phyloP scores from a whole-genome alignment of 2,329 filamentous ascomycete species.

The Fusarium decemcellulare region DNA sequence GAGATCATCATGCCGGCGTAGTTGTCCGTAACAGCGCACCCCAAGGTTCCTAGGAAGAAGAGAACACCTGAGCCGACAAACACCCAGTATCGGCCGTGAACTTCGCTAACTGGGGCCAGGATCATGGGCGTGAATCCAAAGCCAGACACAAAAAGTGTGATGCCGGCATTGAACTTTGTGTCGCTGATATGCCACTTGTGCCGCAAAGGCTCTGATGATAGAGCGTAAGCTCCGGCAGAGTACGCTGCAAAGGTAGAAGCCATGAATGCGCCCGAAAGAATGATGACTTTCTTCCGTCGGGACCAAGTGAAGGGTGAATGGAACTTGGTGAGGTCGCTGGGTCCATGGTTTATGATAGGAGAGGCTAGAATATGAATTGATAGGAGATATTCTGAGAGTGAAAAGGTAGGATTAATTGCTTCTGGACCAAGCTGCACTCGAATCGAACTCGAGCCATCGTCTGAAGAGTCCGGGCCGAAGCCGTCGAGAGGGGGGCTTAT shows the following conservation, averaged over 20 bases:
- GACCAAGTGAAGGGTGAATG: conserved; percentile 32
- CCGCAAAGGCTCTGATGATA: conserved; percentile 68
- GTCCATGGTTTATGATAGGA: not conserved
- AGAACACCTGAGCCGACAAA: conserved; percentile 49
- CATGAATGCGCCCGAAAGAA: conserved; percentile 44
- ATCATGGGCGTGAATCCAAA: conserved; percentile 79
- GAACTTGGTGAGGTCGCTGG: not conserved
- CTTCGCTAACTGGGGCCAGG: conserved; percentile 77
- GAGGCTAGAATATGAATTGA: not conserved
- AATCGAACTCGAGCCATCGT: not conserved
- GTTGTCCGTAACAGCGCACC: conserved; percentile 70
- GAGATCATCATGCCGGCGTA: conserved; percentile 74
- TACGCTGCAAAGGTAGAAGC: conserved; percentile 75
- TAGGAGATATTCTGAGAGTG: not conserved
- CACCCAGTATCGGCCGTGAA: conserved; percentile 58
- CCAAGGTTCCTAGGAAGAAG: conserved; percentile 59
- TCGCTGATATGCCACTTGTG: conserved; percentile 69
- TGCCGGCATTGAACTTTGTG: conserved; percentile 70
- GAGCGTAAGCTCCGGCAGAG: conserved; percentile 73
- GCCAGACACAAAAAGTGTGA: conserved; percentile 74
- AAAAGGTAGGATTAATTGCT: conserved; percentile 15
- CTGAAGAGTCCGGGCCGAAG: not conserved
- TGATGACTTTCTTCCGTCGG: conserved; percentile 27
- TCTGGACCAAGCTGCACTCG: conserved; percentile 10
- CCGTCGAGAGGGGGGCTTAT: not conserved